Percentiles rank a stretch among this genome's conserved stretches.
Evolutionary conservation across 352 stramenopile genomes (phyloP).

Genomic region (Phytophthora melonis): DNA sequence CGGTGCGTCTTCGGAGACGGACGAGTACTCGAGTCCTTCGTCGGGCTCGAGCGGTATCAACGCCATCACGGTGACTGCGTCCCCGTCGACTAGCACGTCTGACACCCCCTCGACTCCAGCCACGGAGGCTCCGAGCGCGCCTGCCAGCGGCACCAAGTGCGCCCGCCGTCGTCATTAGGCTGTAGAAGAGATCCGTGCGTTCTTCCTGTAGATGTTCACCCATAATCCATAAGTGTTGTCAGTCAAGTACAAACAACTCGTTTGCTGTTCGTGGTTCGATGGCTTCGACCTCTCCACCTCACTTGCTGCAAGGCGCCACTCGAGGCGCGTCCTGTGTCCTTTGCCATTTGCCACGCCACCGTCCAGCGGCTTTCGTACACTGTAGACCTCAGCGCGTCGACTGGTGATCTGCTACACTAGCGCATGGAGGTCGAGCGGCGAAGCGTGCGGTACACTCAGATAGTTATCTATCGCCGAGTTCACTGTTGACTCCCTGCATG

Average conservation of each 20-base stretch:
- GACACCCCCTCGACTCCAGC: conserved; percentile 2
- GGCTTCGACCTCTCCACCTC: neutral
- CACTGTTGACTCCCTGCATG: too few species aligned
- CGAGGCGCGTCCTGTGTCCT: neutral
- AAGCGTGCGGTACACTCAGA: too few species aligned
- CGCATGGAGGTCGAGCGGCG: too few species aligned
- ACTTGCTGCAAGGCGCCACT: neutral
- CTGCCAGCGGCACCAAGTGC: conserved; percentile 31
- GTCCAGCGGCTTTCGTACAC: neutral
- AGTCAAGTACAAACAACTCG: conserved; percentile 6
- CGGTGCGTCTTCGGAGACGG: neutral
- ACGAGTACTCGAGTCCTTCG: neutral
- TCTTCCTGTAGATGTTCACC: neutral
- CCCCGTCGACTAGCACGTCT: neutral
- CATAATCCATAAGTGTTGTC: conserved; percentile 2
- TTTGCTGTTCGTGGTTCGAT: neutral
- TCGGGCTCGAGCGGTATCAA: neutral
- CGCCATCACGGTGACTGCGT: neutral
- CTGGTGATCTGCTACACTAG: too few species aligned
- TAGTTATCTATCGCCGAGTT: too few species aligned
- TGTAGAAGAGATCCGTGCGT: conserved; percentile 1
- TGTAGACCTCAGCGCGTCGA: too few species aligned
- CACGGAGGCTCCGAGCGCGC: conserved; percentile 21
- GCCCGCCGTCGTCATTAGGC: conserved; percentile 32
- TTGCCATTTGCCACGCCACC: too few species aligned